Evolutionary conservation across 1,139 yeast species (phyloP), one percentile per base, ranked within the genome.

Genomic region (Diutina ranongensis): DNA sequence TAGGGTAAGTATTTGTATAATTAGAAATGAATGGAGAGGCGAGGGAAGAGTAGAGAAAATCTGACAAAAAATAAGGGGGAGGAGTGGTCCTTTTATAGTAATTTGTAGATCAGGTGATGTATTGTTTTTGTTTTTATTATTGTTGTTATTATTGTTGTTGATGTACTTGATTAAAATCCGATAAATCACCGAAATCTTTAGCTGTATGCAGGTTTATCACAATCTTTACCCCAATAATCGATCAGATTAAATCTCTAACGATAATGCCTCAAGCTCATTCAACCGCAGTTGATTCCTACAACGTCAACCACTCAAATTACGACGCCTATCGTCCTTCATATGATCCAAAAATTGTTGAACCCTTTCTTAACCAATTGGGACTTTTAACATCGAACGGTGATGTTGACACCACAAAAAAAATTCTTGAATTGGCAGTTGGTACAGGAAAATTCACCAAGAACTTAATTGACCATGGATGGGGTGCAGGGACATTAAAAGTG

Each of bases 381-480:
- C 21, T 38, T 7, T 31, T 25, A 10, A 10, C 40, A n/a, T 16
- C 19, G 5, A 15, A 38, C 12, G 42, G 42, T 2, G 3, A 47
- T 2, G 57, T 51, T 48, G 42, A 52, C 16, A 61, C 59, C 18
- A 51, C 57, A 12, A 67, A 64, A 46, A 52, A 47, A 12, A 59
- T 79, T 13, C 58, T 79, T 28, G 86, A 80, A 49, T 56, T 80
- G 28, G 86, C 83, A 1, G 72, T 77, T 15, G 86, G 86, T 0
- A 80, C 85, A 0, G 85, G 85, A 3, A 79, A 78, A 52, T 80
- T 79, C 62, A 80, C 86, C 8, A 60, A 59, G 34, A 62, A 70
- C 44, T 61, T 80, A 33, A 63, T 65, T 1, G 56, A 59, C 32
- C 57, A 61, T 45, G 78, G 79, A 2, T 72, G 42, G 42, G 42